Percentiles rank a stretch among this genome's conserved stretches.
Conservation (phyloP, 2,329 filamentous ascomycete species). For the Colletotrichum sp. region DNA sequence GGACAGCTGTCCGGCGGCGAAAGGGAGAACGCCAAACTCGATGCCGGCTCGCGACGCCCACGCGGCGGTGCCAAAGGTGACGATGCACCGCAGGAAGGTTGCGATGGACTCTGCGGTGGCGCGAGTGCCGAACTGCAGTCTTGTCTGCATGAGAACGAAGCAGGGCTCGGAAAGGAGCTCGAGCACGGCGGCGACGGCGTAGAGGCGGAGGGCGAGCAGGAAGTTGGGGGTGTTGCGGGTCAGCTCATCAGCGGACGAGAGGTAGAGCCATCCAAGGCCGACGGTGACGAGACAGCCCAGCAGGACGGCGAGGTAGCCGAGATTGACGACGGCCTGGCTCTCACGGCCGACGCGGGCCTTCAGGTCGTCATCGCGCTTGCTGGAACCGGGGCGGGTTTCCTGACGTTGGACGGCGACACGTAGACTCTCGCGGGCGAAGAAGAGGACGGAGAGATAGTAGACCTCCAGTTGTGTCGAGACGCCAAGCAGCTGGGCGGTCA, state of each 20-base stretch:
- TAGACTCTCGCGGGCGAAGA: conserved; percentile 90
- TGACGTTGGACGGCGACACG: conserved; percentile 91
- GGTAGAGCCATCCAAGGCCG: conserved; percentile 71
- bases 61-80: conserved; percentile 74
- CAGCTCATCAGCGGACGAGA: conserved; percentile 52
- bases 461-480: conserved; percentile 90
- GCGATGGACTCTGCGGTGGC: conserved; percentile 84
- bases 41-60: conserved; percentile 58
- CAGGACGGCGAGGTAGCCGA: conserved; percentile 79
- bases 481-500: conserved; percentile 85
- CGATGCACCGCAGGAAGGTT: conserved; percentile 76
- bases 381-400: conserved; percentile 7
- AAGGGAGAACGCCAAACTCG: conserved; percentile 80
- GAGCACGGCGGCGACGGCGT: conserved; percentile 62
- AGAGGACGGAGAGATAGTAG: conserved; percentile 90
- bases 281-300: conserved; percentile 71
- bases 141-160: conserved; percentile 86
- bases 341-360: conserved; percentile 37
- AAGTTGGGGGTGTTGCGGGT: conserved; percentile 69
- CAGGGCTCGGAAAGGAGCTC: conserved; percentile 88
- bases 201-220: conserved; percentile 54
- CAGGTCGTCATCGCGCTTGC: conserved; percentile 26
- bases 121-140: conserved; percentile 78
- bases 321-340: conserved; percentile 82
- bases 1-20: conserved; percentile 83